These are phyloP conservation scores for Ormosia semicastrata DNA, from an alignment of 306 rosid species.

Conservation along the genomic window DNA sequence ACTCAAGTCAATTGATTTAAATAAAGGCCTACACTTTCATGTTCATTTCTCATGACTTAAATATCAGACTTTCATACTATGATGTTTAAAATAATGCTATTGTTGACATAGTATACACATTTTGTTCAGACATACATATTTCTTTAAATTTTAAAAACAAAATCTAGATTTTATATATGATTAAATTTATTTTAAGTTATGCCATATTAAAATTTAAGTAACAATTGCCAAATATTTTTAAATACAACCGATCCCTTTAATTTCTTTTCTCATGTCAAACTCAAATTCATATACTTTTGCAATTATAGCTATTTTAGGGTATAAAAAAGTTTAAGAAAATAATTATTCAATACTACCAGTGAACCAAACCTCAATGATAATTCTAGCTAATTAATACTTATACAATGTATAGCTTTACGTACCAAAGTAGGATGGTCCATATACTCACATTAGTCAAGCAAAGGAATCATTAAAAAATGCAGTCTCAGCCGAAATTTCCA, in stretches of 20 bases:
- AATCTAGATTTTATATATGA: not conserved
- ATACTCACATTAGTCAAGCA: not conserved
- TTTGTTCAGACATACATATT: not conserved
- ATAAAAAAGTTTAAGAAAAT: too few species aligned
- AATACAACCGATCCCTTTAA: not conserved
- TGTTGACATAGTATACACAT: not conserved
- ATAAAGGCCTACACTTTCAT: not conserved
- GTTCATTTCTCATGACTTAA: not conserved
- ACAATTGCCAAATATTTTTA: not conserved
- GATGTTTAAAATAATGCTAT: not conserved
- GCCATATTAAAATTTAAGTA: not conserved
- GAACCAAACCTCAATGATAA: not conserved
- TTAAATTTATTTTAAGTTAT: not conserved
- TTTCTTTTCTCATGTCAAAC: not conserved
- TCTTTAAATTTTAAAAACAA: not conserved
- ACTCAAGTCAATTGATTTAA: not conserved
- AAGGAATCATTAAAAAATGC: not conserved
- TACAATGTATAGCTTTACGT: not conserved
- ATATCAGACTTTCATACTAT: not conserved
- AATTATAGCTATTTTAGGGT: not conserved
- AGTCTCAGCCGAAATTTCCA: not conserved
- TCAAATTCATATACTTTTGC: not conserved
- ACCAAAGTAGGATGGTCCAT: constrained; percentile 13
- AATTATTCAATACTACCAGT: not conserved
- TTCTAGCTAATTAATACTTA: too few species aligned